Conservation (phyloP, 352 stramenopile species). For the Globisporangium carolinianum region DNA sequence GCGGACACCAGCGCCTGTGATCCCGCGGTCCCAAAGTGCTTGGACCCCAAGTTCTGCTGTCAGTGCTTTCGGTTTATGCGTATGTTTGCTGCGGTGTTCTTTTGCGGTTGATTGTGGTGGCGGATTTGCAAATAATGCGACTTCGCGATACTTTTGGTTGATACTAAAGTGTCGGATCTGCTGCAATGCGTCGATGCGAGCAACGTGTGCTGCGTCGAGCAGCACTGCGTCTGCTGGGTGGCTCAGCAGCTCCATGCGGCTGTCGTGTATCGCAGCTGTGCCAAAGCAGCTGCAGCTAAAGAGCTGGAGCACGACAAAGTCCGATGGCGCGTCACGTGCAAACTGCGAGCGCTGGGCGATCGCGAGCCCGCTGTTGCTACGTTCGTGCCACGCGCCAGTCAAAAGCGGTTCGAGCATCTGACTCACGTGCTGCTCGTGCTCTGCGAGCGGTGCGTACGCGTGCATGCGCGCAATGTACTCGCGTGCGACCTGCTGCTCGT, state of each 20-base stretch:
- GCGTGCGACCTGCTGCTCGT: conserved; percentile 19
- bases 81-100: conserved; percentile 5
- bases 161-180: conserved; percentile 31
- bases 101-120: neutral
- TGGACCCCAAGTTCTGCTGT: conserved; percentile 47
- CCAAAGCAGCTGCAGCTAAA: conserved; percentile 24
- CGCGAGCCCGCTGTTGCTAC: neutral
- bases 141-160: conserved; percentile 40
- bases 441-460: conserved; percentile 18
- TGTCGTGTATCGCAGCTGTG: neutral
- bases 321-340: conserved; percentile 30
- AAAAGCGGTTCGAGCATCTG: conserved; percentile 8
- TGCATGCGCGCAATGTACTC: conserved; percentile 36
- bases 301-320: conserved; percentile 54
- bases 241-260: conserved; percentile 11
- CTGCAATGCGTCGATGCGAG: neutral
- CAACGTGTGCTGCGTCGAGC: conserved; percentile 4
- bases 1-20: conserved; percentile 68
- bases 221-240: conserved; percentile 20
- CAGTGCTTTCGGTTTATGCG: conserved; percentile 24
- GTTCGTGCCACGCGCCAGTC: neutral
- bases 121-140: conserved; percentile 4
- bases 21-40: conserved; percentile 50
- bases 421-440: conserved; percentile 31
- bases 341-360: conserved; percentile 23